Percentiles rank a stretch among this genome's conserved stretches.
Conservation (phyloP, 768 basidiomycete species). For the Albatrellus ellisii region DNA sequence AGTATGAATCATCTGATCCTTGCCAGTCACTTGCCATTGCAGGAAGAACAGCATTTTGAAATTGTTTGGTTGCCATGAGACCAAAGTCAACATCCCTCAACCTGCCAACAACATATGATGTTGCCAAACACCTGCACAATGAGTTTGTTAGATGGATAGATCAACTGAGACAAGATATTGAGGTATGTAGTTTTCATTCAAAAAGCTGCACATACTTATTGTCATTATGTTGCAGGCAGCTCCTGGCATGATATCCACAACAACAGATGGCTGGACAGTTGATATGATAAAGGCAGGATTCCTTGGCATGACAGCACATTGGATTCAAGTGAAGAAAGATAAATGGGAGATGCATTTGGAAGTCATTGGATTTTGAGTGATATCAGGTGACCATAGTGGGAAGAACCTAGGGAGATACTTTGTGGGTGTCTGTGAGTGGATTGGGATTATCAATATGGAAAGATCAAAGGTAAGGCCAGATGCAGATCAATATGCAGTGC, state of each 20-base stretch:
- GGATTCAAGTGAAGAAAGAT: slow-evolving; percentile 14
- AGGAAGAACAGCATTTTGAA: no score
- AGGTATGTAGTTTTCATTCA: no score
- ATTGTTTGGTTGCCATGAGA: no score
- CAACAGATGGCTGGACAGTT: slow-evolving; percentile 12
- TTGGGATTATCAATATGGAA: slow-evolving; percentile 14
- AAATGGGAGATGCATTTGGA: slow-evolving; percentile 15
- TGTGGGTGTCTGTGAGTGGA: slow-evolving; percentile 15
- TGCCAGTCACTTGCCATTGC: no score
- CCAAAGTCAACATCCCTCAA: no score
- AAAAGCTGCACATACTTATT: no score
- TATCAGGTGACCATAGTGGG: slow-evolving; percentile 17
- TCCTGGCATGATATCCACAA: slow-evolving; percentile 10
- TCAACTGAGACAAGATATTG: no score
- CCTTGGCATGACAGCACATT: slow-evolving; percentile 14
- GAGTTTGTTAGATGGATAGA: no score
- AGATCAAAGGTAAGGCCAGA: slow-evolving; percentile 15
- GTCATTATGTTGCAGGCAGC: slow-evolving; percentile 1
- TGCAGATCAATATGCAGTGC: background rate
- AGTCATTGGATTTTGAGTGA: slow-evolving; percentile 15
- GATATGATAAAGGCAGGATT: slow-evolving; percentile 15
- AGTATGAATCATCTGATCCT: no score
- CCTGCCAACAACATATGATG: no score
- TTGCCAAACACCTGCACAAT: no score
- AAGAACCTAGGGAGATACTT: slow-evolving; percentile 19